These are phyloP conservation scores for Oryza punctata DNA, from an alignment of 176 grass and related monocot genomes.

Conservation along the genomic window DNA sequence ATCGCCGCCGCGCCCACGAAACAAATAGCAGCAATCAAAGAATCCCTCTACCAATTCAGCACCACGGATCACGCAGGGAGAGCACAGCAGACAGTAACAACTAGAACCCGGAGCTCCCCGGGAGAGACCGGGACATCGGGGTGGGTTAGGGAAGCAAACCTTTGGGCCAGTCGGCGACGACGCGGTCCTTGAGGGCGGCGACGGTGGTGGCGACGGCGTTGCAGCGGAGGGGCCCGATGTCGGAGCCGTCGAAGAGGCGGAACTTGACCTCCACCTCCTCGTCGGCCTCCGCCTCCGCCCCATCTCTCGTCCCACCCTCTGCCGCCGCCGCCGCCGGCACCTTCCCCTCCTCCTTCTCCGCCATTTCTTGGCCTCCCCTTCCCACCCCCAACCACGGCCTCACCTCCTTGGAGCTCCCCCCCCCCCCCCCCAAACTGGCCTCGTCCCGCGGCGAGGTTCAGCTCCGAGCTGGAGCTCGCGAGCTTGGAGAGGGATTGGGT, in stretches of 20 bases:
- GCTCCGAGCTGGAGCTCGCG: background rate
- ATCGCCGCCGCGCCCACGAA: background rate
- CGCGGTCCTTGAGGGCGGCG: constrained; percentile 72
- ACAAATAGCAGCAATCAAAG: constrained; percentile 23
- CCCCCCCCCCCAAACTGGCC: too few relatives aligned
- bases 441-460: background rate
- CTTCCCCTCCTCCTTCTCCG: constrained; percentile 43
- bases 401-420: too few relatives aligned
- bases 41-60: constrained; percentile 29
- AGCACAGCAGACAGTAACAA: background rate
- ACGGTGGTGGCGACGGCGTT: constrained; percentile 60
- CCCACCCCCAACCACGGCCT: too few relatives aligned
- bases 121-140: background rate
- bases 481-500: constrained; percentile 9
- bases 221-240: constrained; percentile 69
- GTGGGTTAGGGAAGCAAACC: constrained; percentile 26
- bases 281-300: constrained; percentile 28
- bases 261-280: constrained; percentile 73
- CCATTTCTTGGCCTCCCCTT: constrained; percentile 37
- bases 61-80: constrained; percentile 25
- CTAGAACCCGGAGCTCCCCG: background rate
- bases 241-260: constrained; percentile 73
- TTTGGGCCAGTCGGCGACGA: constrained; percentile 77
- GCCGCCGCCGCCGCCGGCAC: too few relatives aligned
- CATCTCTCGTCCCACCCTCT: background rate